Percentiles rank a stretch among this genome's conserved stretches.
Conservation (phyloP, 1,139 yeast genomes). For the Chernovozyma aurita region DNA sequence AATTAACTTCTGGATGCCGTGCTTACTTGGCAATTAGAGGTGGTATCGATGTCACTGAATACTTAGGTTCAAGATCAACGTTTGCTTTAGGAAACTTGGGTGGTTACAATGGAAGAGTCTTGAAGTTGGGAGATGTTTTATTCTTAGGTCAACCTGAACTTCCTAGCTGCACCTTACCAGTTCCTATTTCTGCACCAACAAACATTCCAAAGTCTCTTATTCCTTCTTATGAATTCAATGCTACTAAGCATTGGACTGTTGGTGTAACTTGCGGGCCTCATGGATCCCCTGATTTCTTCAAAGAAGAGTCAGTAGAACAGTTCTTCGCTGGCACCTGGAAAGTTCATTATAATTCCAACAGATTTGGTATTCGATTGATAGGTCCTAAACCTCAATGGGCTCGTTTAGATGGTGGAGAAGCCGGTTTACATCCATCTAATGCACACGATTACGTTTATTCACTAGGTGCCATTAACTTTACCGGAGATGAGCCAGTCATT, state of each 20-base stretch:
- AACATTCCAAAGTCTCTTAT: conserved; percentile 53
- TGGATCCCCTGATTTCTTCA: conserved; percentile 93
- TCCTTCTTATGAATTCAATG: conserved; percentile 42
- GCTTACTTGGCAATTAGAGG: conserved; percentile 87
- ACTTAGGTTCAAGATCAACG: conserved; percentile 93
- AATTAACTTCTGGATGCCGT: conserved; percentile 77
- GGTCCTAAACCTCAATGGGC: conserved; percentile 99
- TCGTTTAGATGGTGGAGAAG: conserved; percentile 95
- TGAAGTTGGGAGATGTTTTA: conserved; percentile 88
- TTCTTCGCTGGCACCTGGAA: conserved; percentile 83
- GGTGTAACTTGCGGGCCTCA: conserved; percentile 97
- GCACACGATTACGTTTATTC: conserved; percentile 97
- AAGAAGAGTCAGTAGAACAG: conserved; percentile 65
- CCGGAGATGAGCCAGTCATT: conserved; percentile 98
- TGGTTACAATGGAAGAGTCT: conserved; percentile 88
- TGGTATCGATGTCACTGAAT: conserved; percentile 91
- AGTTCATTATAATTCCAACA: conserved; percentile 92
- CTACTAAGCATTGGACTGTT: conserved; percentile 68
- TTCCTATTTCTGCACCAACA: conserved; percentile 62
- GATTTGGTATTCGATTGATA: conserved; percentile 90
- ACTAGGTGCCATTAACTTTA: conserved; percentile 91
- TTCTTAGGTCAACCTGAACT: conserved; percentile 77
- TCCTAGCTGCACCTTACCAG: conserved; percentile 64
- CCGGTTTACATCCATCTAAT: conserved; percentile 95
- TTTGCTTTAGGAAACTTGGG: conserved; percentile 94